Percentiles rank a stretch among this genome's conserved stretches.
phyloP scores from a whole-genome alignment of 1,284 basidiomycete genomes.

The Coniferiporia sulphurascens region DNA sequence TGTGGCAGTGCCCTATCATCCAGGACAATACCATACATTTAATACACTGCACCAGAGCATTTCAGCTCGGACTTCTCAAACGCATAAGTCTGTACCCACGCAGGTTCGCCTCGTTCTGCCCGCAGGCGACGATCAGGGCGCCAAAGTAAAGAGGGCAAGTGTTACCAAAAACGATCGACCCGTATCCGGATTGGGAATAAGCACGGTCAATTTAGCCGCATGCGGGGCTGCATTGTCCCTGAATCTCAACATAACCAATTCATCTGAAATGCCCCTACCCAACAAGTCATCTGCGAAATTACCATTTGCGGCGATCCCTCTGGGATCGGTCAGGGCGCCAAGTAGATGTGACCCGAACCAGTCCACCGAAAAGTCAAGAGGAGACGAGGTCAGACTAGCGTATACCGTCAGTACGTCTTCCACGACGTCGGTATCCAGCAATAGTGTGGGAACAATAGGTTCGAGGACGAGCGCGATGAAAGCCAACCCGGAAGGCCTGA shows the following conservation, averaged over 20 bases:
- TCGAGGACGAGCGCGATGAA: not conserved
- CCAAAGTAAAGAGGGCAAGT: not conserved
- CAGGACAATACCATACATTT: not conserved
- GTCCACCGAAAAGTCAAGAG: not conserved
- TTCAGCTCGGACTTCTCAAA: not conserved
- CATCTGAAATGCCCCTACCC: not conserved
- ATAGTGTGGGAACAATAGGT: not conserved
- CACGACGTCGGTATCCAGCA: not conserved
- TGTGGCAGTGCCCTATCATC: not conserved
- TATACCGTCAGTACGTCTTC: conserved; percentile 2
- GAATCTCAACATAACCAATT: not conserved
- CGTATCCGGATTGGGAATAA: conserved; percentile 4
- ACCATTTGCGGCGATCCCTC: not conserved
- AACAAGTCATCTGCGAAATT: not conserved
- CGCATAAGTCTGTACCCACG: not conserved
- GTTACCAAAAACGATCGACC: not conserved
- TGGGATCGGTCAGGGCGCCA: not conserved
- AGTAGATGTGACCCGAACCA: not conserved
- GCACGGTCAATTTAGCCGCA: conserved; percentile 1
- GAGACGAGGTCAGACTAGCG: conserved; percentile 5
- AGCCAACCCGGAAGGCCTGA: not conserved
- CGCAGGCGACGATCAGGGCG: not conserved
- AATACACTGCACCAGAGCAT: not conserved
- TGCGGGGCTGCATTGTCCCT: not conserved
- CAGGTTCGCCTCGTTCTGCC: not conserved